These are phyloP conservation scores for Botryosphaeria agaves DNA, from an alignment of 2,329 filamentous ascomycete species.

Conservation along the genomic window DNA sequence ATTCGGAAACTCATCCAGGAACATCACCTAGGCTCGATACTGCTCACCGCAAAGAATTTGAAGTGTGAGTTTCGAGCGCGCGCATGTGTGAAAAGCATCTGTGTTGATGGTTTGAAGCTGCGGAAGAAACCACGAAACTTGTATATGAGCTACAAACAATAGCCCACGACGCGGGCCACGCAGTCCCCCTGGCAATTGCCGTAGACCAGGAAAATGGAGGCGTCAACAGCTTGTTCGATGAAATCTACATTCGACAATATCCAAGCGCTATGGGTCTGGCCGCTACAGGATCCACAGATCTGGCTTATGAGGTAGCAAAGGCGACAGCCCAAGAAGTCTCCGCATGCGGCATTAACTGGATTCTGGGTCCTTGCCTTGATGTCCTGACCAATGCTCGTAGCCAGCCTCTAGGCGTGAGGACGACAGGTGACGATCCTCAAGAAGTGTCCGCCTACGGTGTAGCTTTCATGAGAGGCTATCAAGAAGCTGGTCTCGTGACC, in stretches of 20 bases:
- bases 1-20: constrained; percentile 66
- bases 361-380: constrained; percentile 84
- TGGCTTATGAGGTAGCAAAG: constrained; percentile 81
- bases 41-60: constrained; percentile 69
- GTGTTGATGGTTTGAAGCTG: constrained; percentile 41
- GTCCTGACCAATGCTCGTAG: constrained; percentile 86
- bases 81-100: constrained; percentile 1
- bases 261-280: constrained; percentile 93
- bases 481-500: constrained; percentile 73
- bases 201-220: constrained; percentile 96
- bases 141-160: constrained; percentile 87
- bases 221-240: constrained; percentile 91
- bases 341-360: constrained; percentile 89
- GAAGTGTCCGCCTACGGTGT: constrained; percentile 88
- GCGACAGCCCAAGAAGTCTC: constrained; percentile 85
- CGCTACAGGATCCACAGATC: constrained; percentile 69
- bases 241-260: constrained; percentile 90
- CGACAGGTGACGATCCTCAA: constrained; percentile 82
- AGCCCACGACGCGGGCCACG: constrained; percentile 77
- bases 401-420: constrained; percentile 77
- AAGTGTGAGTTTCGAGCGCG: constrained; percentile 42
- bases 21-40: constrained; percentile 75
- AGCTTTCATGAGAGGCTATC: constrained; percentile 80
- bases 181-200: constrained; percentile 74
- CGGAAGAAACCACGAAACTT: constrained; percentile 72